phyloP scores from a whole-genome alignment of 306 rosid genomes.

The Vigna radiata region DNA sequence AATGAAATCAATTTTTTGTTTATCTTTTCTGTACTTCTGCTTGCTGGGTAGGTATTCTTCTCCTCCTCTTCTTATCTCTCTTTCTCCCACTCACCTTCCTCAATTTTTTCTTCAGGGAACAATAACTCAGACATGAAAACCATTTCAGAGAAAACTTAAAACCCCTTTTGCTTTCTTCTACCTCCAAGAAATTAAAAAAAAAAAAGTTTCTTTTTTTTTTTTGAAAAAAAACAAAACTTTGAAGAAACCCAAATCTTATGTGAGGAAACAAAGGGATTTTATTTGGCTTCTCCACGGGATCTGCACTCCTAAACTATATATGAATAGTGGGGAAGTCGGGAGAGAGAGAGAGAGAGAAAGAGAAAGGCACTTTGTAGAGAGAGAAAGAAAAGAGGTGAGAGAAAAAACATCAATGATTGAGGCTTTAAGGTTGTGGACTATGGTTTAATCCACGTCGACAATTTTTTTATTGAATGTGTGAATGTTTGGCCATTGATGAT shows the following conservation, averaged over 20 bases:
- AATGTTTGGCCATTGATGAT: slow-evolving; percentile 62
- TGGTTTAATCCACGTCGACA: slow-evolving; percentile 65
- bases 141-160: slow-evolving; percentile 61
- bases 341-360: slow-evolving; percentile 26
- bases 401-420: slow-evolving; percentile 72
- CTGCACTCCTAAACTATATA: slow-evolving; percentile 40
- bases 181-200: slow-evolving; percentile 24
- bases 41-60: slow-evolving; percentile 50
- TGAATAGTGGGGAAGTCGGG: slow-evolving; percentile 37
- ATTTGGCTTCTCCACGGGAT: slow-evolving; percentile 44
- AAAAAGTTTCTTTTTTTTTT: neutral
- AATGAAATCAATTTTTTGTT: slow-evolving; percentile 40
- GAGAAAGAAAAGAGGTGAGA: slow-evolving; percentile 34
- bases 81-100: slow-evolving; percentile 93
- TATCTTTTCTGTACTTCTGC: slow-evolving; percentile 55
- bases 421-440: slow-evolving; percentile 56
- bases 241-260: slow-evolving; percentile 53
- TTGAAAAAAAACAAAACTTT: slow-evolving; percentile 24
- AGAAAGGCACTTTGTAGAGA: slow-evolving; percentile 29
- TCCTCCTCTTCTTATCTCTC: slow-evolving; percentile 61
- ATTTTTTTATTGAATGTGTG: slow-evolving; percentile 42
- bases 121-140: slow-evolving; percentile 73
- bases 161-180: slow-evolving; percentile 38
- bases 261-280: slow-evolving; percentile 50
- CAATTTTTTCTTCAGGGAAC: slow-evolving; percentile 58